A percentile compares a stretch with the other conserved stretches of the same genome.
These are phyloP conservation scores for Teunomyces panamensis DNA, from an alignment of 805 yeast species.

Conservation along the genomic window DNA sequence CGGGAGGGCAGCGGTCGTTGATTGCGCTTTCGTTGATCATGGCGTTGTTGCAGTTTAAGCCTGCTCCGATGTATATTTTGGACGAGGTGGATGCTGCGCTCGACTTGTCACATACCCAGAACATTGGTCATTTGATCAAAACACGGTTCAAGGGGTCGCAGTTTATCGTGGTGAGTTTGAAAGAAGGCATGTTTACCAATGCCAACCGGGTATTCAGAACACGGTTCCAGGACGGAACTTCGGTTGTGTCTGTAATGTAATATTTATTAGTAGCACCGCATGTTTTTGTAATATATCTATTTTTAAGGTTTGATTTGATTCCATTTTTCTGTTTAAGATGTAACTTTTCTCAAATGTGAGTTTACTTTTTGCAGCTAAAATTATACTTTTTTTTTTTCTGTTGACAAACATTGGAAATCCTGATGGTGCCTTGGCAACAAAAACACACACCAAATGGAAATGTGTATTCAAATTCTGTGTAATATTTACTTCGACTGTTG, in stretches of 20 bases:
- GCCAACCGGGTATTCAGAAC: constrained; percentile 94
- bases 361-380: neutral
- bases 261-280: no score
- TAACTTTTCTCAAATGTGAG: neutral
- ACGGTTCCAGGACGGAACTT: constrained; percentile 94
- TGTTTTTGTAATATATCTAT: neutral
- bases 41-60: constrained; percentile 90
- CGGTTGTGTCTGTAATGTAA: constrained; percentile 76
- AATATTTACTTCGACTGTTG: no score
- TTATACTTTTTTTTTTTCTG: neutral
- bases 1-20: constrained; percentile 96
- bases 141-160: constrained; percentile 95
- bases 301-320: neutral
- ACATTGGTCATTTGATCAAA: constrained; percentile 93
- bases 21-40: constrained; percentile 89
- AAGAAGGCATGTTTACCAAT: constrained; percentile 97
- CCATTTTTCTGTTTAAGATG: neutral
- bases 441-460: no score
- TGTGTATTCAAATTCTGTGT: no score
- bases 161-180: constrained; percentile 92
- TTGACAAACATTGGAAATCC: neutral
- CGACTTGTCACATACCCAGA: constrained; percentile 95
- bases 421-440: neutral
- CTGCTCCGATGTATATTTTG: constrained; percentile 97
- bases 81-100: constrained; percentile 99